Conservation (phyloP, 345 rosid genomes). For the Salix purpurea region DNA sequence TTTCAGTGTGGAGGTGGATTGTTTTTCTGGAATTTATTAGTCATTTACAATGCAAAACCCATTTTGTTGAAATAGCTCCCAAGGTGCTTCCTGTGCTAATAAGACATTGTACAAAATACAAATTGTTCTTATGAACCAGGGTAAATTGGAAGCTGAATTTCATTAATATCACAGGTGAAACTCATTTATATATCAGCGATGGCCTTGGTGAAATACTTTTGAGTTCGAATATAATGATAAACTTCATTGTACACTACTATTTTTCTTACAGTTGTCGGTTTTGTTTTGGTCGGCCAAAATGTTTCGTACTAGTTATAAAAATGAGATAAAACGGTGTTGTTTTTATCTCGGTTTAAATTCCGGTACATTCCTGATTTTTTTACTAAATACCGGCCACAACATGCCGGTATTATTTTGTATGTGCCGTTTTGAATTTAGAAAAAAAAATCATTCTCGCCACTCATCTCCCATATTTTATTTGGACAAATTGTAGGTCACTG, state of each 20-base stretch:
- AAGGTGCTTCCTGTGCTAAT: not conserved
- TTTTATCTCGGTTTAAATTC: no score
- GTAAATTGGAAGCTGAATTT: not conserved
- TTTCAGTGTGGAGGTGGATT: not conserved
- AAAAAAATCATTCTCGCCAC: no score
- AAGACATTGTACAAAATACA: not conserved
- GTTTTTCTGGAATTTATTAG: not conserved
- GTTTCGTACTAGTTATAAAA: no score
- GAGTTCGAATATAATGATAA: not conserved
- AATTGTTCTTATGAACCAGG: not conserved
- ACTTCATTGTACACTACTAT: not conserved
- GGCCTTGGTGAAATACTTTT: not conserved
- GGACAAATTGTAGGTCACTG: no score
- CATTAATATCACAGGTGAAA: not conserved
- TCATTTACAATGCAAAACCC: not conserved
- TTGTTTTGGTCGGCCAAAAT: no score
- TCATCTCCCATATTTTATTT: no score
- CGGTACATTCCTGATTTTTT: fast-evolving
- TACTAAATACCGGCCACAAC: no score
- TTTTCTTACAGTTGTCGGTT: no score
- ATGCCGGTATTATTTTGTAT: no score
- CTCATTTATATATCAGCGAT: not conserved
- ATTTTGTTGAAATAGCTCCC: not conserved
- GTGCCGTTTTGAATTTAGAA: not conserved
- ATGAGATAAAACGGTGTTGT: no score